These are phyloP conservation scores for Marchantia polymorpha DNA, from an alignment of 225 moss, liverwort and hornwort genomes.

Conservation along the genomic window DNA sequence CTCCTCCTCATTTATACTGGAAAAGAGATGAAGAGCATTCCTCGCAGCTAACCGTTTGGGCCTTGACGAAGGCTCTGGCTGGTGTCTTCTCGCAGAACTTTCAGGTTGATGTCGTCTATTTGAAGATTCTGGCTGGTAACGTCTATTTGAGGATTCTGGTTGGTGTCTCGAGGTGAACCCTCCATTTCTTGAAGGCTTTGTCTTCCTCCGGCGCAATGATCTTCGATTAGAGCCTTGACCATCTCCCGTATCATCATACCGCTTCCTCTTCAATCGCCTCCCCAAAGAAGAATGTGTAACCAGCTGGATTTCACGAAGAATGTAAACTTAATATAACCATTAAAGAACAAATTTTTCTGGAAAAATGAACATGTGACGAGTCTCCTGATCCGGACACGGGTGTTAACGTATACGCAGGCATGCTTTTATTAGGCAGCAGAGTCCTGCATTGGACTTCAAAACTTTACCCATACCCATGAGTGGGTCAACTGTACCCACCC, in stretches of 20 bases:
- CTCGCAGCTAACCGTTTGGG: constrained; percentile 89
- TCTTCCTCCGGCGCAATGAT: constrained; percentile 50
- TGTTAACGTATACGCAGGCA: too few species aligned
- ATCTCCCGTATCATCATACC: constrained; percentile 53
- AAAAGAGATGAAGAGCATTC: constrained; percentile 80
- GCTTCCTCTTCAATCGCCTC: constrained; percentile 71
- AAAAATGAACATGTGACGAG: neutral
- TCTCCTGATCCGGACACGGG: neutral
- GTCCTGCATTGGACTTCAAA: too few species aligned
- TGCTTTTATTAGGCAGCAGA: too few species aligned
- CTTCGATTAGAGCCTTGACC: constrained; percentile 49
- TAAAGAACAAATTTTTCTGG: neutral
- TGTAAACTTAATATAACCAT: neutral
- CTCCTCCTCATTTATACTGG: constrained; percentile 67
- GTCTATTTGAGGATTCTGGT: constrained; percentile 64
- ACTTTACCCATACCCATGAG: too few species aligned
- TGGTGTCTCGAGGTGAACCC: constrained; percentile 26
- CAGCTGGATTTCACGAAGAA: constrained; percentile 33
- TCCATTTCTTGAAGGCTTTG: constrained; percentile 44
- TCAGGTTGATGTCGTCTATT: constrained; percentile 36
- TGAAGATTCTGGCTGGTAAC: constrained; percentile 54
- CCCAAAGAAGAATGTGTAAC: constrained; percentile 57
- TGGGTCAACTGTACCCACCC: too few species aligned
- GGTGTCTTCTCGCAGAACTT: constrained; percentile 11
- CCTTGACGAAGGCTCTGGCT: constrained; percentile 65